Conservation (phyloP, 495 filamentous ascomycete genomes). For the Penicillium canescens region DNA sequence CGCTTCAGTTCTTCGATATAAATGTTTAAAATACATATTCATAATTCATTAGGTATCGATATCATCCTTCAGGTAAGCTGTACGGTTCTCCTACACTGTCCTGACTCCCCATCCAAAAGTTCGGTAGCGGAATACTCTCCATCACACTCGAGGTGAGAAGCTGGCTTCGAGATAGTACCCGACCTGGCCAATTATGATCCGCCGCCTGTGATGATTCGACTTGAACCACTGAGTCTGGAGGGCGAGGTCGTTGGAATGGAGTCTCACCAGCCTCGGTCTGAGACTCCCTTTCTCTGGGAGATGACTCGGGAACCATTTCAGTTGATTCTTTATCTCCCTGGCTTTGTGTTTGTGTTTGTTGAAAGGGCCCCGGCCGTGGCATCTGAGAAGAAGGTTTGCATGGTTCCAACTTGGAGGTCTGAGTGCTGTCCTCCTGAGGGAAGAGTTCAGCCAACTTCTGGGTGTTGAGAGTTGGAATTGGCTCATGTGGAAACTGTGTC, state of each 20-base stretch:
- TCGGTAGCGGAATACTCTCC: conserved; percentile 46
- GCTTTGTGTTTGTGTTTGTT: conserved; percentile 25
- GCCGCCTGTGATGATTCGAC: conserved; percentile 48
- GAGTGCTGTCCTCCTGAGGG: conserved; percentile 30
- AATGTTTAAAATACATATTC: neutral
- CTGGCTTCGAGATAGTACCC: conserved; percentile 37
- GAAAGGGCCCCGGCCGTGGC: conserved; percentile 8
- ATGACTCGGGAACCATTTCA: conserved; percentile 46
- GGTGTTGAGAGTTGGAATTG: conserved; percentile 43
- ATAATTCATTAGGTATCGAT: conserved; percentile 20
- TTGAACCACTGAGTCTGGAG: conserved; percentile 35
- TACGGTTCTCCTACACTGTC: conserved; percentile 49
- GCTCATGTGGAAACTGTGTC: conserved; percentile 46
- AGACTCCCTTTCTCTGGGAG: conserved; percentile 26
- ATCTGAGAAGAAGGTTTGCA: neutral
- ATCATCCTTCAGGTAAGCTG: conserved; percentile 24
- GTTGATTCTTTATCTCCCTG: conserved; percentile 28
- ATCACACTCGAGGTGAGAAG: conserved; percentile 47
- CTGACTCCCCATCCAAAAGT: conserved; percentile 43
- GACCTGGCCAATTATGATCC: conserved; percentile 19
- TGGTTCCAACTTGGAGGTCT: conserved; percentile 9
- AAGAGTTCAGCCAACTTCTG: conserved; percentile 47
- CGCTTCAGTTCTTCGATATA: neutral
- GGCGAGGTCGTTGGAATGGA: conserved; percentile 21
- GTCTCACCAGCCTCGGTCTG: conserved; percentile 5